phyloP scores from a whole-genome alignment of 805 yeast genomes.

The Cyberlindnera saturnus region DNA sequence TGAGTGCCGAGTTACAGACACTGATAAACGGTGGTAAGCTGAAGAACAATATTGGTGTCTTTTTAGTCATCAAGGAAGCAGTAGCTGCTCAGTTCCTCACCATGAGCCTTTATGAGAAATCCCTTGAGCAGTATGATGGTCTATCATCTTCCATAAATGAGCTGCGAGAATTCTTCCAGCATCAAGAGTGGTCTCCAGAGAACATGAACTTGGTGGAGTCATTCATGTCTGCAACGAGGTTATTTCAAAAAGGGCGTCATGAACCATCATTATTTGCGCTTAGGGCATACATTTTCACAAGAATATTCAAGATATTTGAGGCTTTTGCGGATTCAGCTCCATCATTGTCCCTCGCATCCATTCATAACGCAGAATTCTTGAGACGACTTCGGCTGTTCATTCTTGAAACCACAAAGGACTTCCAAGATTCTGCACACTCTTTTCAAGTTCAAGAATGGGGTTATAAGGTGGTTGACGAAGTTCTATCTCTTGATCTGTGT shows the following conservation, averaged over 20 bases:
- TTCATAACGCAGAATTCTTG: slow-evolving; percentile 34
- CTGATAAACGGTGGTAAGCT: background rate
- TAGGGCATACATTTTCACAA: slow-evolving; percentile 29
- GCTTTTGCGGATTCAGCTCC: slow-evolving; percentile 30
- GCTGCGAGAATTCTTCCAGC: background rate
- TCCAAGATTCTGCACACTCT: slow-evolving; percentile 19
- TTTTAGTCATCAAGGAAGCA: slow-evolving; percentile 34
- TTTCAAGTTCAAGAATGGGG: slow-evolving; percentile 35
- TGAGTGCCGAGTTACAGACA: background rate
- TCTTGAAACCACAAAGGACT: slow-evolving; percentile 26
- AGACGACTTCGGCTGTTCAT: slow-evolving; percentile 30
- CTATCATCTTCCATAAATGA: slow-evolving; percentile 25
- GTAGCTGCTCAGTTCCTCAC: slow-evolving; percentile 47
- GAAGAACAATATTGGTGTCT: background rate
- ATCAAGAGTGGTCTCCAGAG: background rate
- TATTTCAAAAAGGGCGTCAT: background rate
- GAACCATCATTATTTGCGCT: slow-evolving; percentile 8
- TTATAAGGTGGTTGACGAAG: slow-evolving; percentile 36
- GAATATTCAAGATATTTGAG: slow-evolving; percentile 31
- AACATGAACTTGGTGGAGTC: background rate
- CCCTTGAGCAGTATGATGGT: slow-evolving; percentile 45
- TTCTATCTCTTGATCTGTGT: slow-evolving; percentile 23
- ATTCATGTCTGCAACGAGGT: background rate
- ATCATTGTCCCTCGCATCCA: slow-evolving; percentile 36
- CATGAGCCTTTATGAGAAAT: slow-evolving; percentile 55